Evolutionary conservation across 2,329 filamentous ascomycete genomes (phyloP).

Genomic region (Whalleya microplaca): DNA sequence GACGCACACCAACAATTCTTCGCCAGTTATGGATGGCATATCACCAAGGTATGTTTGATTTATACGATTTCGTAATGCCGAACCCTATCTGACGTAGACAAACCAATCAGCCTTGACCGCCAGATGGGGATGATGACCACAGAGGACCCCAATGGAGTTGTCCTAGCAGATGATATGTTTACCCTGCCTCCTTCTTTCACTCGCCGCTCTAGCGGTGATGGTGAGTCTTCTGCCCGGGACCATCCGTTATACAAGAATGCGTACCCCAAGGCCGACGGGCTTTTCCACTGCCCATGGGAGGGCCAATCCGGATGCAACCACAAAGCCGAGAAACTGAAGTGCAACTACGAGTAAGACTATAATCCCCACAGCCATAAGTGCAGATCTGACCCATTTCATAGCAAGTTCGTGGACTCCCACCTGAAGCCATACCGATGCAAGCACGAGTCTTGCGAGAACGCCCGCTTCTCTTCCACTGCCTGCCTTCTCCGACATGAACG

Average conservation of each 20-base stretch:
- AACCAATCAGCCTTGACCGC: slow-evolving; percentile 41
- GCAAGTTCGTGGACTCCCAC: slow-evolving; percentile 97
- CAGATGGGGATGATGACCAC: slow-evolving; percentile 44
- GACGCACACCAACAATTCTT: slow-evolving; percentile 51
- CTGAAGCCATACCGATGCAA: slow-evolving; percentile 97
- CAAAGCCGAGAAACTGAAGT: slow-evolving; percentile 94
- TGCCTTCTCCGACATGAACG: slow-evolving; percentile 94
- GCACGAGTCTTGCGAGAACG: slow-evolving; percentile 77
- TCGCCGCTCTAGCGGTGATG: slow-evolving; percentile 55
- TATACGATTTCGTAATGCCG: slow-evolving; percentile 21
- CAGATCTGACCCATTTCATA: slow-evolving; percentile 43
- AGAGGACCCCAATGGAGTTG: slow-evolving; percentile 43
- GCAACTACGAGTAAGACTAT: slow-evolving; percentile 90
- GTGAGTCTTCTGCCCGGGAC: slow-evolving; percentile 61
- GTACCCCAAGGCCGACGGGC: slow-evolving; percentile 68
- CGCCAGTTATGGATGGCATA: slow-evolving; percentile 53
- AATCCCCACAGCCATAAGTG: not conserved
- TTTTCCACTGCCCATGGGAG: slow-evolving; percentile 92
- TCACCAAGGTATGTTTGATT: slow-evolving; percentile 56
- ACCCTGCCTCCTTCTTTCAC: slow-evolving; percentile 47
- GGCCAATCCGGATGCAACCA: slow-evolving; percentile 76
- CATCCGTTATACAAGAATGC: slow-evolving; percentile 74
- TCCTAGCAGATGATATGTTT: slow-evolving; percentile 44
- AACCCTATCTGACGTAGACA: slow-evolving; percentile 37
- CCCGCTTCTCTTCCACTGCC: slow-evolving; percentile 92